These are phyloP conservation scores for Drosera spatulata DNA, from an alignment of 179 eudicot species.

Conservation along the genomic window DNA sequence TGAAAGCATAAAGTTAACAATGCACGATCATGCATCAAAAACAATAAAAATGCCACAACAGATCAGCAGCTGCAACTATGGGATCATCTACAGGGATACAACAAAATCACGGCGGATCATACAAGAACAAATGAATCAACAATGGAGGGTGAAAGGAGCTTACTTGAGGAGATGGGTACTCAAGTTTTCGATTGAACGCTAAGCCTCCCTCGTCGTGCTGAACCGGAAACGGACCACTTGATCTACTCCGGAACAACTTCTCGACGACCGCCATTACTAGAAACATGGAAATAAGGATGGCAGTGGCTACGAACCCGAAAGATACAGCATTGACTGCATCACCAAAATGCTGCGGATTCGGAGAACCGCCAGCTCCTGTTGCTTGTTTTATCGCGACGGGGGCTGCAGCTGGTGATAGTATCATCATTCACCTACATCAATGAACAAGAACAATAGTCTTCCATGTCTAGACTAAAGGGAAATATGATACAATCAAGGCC, in stretches of 20 bases:
- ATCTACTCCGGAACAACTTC: constrained; percentile 33
- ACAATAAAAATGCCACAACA: no score
- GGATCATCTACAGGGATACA: no score
- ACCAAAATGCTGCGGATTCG: no score
- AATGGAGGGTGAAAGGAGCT: background rate
- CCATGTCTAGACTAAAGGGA: no score
- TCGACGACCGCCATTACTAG: constrained; percentile 58
- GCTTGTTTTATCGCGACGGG: background rate
- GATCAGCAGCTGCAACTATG: no score
- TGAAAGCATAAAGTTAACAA: no score
- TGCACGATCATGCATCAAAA: no score
- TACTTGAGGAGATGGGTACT: constrained; percentile 1
- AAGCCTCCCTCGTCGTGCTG: background rate
- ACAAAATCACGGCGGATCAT: no score
- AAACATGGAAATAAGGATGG: constrained; percentile 46
- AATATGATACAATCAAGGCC: no score
- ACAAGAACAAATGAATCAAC: no score
- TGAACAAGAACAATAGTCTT: no score
- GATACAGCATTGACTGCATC: constrained; percentile 45
- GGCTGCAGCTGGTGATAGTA: background rate
- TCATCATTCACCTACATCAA: background rate
- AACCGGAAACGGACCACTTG: background rate
- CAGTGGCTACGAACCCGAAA: constrained; percentile 17
- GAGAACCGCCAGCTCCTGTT: background rate
- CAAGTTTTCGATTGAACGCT: background rate